Conservation (phyloP, 768 basidiomycete species). For the Lactifluus echinatus region DNA sequence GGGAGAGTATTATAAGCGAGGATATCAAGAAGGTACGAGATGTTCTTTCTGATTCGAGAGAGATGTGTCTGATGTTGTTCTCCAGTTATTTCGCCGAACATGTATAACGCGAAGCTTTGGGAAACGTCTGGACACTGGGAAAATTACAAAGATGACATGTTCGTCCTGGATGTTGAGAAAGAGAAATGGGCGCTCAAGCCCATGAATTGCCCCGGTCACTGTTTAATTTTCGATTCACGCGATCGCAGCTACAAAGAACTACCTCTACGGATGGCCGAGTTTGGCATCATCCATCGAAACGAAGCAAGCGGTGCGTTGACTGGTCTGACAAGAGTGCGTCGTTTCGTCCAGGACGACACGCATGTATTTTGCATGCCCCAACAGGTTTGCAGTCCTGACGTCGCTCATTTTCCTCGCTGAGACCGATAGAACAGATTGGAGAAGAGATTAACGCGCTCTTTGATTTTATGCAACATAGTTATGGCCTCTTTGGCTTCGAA, state of each 20-base stretch:
- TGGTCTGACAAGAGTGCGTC: constrained; percentile 84
- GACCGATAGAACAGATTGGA: constrained; percentile 47
- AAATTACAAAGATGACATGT: constrained; percentile 99
- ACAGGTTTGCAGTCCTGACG: constrained; percentile 42
- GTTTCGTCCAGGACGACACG: constrained; percentile 97
- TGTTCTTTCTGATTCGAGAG: not conserved
- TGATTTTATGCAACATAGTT: constrained; percentile 91
- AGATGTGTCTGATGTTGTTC: constrained; percentile 1
- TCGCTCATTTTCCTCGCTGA: not conserved
- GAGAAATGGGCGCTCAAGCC: constrained; percentile 95
- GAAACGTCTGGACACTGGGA: constrained; percentile 97
- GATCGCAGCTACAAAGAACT: constrained; percentile 94
- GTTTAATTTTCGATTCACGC: constrained; percentile 88
- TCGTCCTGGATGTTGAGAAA: constrained; percentile 88
- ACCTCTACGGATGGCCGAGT: constrained; percentile 96
- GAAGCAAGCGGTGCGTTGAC: constrained; percentile 93
- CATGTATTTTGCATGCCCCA: constrained; percentile 97
- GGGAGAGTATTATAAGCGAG: constrained; percentile 91
- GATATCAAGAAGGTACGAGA: constrained; percentile 79
- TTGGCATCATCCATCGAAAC: constrained; percentile 94
- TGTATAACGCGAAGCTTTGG: constrained; percentile 96
- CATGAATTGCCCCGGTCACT: constrained; percentile 99
- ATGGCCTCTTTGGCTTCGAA: constrained; percentile 90
- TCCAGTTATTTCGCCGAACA: constrained; percentile 93
- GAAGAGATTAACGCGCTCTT: constrained; percentile 82